phyloP scores from a whole-genome alignment of 2,329 filamentous ascomycete genomes.

The Diaporthe sp. region DNA sequence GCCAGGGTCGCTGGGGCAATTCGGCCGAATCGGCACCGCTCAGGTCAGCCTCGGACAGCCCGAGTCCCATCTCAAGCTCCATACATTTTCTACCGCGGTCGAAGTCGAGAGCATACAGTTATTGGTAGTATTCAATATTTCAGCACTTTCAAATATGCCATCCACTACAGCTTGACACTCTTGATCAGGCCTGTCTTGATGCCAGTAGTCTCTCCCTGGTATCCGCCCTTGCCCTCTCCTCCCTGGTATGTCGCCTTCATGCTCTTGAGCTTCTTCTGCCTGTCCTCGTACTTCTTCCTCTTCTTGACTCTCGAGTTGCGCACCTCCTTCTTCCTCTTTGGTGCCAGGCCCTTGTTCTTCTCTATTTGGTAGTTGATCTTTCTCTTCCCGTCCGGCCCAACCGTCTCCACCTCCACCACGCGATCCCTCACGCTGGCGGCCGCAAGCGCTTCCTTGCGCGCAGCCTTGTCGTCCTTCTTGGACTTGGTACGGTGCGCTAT shows the following conservation, averaged over 20 bases:
- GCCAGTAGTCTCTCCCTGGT: conserved; percentile 92
- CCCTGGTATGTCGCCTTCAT: conserved; percentile 90
- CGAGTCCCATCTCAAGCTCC: background rate
- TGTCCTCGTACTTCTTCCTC: conserved; percentile 94
- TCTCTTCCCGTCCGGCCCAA: conserved; percentile 89
- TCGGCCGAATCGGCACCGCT: conserved; percentile 40
- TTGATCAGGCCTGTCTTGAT: conserved; percentile 95
- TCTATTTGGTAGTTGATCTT: conserved; percentile 94
- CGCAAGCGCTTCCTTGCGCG: conserved; percentile 68
- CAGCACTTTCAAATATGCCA: background rate
- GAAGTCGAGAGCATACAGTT: background rate
- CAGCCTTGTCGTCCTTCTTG: conserved; percentile 81
- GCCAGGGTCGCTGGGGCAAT: background rate
- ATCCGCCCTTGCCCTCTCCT: conserved; percentile 86
- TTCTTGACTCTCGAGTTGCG: conserved; percentile 98
- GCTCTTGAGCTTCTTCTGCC: conserved; percentile 95
- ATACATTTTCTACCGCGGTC: background rate
- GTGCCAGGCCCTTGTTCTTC: conserved; percentile 97
- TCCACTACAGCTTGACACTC: conserved; percentile 85
- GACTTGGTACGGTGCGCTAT: conserved; percentile 77
- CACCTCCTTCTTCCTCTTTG: conserved; percentile 92
- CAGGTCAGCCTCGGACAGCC: background rate
- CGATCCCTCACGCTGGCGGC: conserved; percentile 75
- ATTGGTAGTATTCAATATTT: background rate
- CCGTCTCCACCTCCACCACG: conserved; percentile 74